Percentiles rank a stretch among this genome's conserved stretches.
These are phyloP conservation scores for Boechera stricta DNA, from an alignment of 345 rosid genomes.

Conservation along the genomic window DNA sequence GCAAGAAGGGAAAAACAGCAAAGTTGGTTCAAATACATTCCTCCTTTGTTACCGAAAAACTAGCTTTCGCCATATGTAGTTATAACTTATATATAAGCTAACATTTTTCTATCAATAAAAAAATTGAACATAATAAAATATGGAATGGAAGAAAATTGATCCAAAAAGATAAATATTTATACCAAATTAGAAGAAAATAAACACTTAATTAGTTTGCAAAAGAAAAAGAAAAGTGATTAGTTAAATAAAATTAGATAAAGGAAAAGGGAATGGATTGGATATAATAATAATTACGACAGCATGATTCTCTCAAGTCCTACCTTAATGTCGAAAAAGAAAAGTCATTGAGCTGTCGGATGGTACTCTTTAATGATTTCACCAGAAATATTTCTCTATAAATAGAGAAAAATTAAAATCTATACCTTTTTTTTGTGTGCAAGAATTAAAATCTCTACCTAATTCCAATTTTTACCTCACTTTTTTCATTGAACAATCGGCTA, in stretches of 20 bases:
- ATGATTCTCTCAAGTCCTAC: slow-evolving; percentile 40
- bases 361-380: slow-evolving; percentile 47
- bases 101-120: background rate
- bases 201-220: background rate
- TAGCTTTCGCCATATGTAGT: slow-evolving; percentile 12
- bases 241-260: slow-evolving; percentile 2
- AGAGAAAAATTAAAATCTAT: background rate
- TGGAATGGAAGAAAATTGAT: background rate
- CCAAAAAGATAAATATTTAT: background rate
- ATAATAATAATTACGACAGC: slow-evolving; percentile 43
- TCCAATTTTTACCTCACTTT: slow-evolving; percentile 23
- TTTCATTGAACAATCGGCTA: slow-evolving; percentile 10
- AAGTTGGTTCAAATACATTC: background rate
- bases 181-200: slow-evolving; percentile 28
- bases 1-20: slow-evolving; percentile 1
- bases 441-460: slow-evolving; percentile 32
- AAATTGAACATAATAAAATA: background rate
- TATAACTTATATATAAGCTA: background rate
- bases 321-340: slow-evolving; percentile 46
- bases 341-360: slow-evolving; percentile 48
- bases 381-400: slow-evolving; percentile 31
- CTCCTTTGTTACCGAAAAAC: background rate
- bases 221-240: background rate
- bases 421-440: slow-evolving; percentile 5
- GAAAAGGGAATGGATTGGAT: slow-evolving; percentile 25